Evolutionary conservation across 2,329 filamentous ascomycete species (phyloP), one percentile per base, ranked within the genome.

Genomic region (Trichoderma simmonsii): DNA sequence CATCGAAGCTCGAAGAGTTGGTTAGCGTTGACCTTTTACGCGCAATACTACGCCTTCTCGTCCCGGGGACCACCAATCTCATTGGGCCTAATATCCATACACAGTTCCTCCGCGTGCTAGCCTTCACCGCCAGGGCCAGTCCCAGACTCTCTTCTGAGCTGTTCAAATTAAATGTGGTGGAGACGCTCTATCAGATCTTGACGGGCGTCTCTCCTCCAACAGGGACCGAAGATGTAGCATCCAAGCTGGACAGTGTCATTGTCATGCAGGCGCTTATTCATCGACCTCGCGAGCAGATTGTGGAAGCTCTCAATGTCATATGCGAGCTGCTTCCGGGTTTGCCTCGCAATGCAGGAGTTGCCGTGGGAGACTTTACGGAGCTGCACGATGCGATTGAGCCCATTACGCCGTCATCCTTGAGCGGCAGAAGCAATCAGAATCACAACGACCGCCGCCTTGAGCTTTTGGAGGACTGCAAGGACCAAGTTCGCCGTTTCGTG

Each of bases 201-300:
- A 98, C 96, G 0, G 96, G 96, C 24, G 94, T 99, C 2, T 98
- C 96, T 0, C 95, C 96, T 2, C 96, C 96, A 0, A 89, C 86
- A 74, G 93, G 92, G 39, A 91, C 88, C 1, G 91, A 94, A 43
- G 91, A 95, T 79, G 89, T 94, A 71, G 92, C 91, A 34, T 92
- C 89, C 48, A 97, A 97, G 82, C 92, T 98, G 75, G 95, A 98
- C 81, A 97, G 94, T 78, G 95, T 98, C 70, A 89, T 99, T 60
- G 96, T 99, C 77, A 99, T 99, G 97, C 96, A 99, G 83, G 94
- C 97, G 48, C 86, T 99, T 74, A 97, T 99, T 67, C 96, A 98
- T 79, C 91, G 95, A 54, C 96, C 96, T 7, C 91, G 95, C 71
- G 97, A 99, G 76, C 96, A 99, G 82, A 93, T 99, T 21, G 96